Percentiles rank a stretch among this genome's conserved stretches.
phyloP scores from a whole-genome alignment of 176 grass and related monocot genomes.

The Ampelocalamus luodianensis region DNA sequence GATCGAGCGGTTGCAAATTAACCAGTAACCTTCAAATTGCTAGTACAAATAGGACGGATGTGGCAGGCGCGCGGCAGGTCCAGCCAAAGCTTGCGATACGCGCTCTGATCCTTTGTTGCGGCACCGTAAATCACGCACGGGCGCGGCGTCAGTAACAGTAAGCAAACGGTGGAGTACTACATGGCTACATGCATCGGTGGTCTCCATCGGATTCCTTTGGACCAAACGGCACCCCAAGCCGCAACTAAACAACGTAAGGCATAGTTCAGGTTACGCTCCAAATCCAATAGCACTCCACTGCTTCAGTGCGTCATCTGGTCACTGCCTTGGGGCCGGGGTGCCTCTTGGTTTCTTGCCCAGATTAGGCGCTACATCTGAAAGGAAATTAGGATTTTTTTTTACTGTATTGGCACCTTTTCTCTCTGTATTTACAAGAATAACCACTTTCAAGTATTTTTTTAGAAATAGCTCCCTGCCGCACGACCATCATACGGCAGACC shows the following conservation, averaged over 20 bases:
- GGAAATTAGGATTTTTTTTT: too few species aligned
- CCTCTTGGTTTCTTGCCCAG: neutral
- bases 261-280: neutral
- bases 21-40: neutral
- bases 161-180: neutral
- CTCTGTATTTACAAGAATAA: too few species aligned
- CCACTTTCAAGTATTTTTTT: too few species aligned
- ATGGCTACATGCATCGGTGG: neutral
- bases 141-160: neutral
- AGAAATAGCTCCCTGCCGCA: too few species aligned
- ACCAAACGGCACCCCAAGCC: neutral
- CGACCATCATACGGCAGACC: too few species aligned
- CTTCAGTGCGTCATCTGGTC: neutral
- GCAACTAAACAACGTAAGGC: neutral
- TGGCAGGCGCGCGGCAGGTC: neutral
- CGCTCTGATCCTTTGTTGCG: neutral
- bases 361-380: neutral
- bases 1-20: neutral
- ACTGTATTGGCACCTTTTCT: too few species aligned
- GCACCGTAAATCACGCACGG: neutral
- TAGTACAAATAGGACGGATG: neutral
- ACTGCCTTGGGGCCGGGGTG: neutral
- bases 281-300: neutral
- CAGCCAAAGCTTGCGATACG: too few species aligned
- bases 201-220: slow-evolving; percentile 26